A percentile compares a stretch with the other conserved stretches of the same genome.
Evolutionary conservation across 345 rosid genomes (phyloP).

Genomic region (Rubroshorea leprosula): DNA sequence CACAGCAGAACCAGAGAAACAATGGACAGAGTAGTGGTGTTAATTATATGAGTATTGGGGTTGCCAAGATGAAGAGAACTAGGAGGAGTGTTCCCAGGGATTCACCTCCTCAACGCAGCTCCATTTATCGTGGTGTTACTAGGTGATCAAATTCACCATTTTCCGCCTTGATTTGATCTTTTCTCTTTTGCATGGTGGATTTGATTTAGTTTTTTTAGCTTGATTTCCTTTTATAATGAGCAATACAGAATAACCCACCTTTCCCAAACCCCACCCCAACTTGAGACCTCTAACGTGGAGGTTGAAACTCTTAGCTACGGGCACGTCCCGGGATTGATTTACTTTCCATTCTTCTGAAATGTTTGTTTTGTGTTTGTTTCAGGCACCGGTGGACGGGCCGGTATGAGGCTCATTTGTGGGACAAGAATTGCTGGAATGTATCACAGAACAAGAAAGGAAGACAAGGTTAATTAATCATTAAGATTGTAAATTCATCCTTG

Average conservation of each 20-base stretch:
- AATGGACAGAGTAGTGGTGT: neutral
- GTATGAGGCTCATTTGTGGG: slow-evolving; percentile 85
- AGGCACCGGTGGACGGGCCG: slow-evolving; percentile 90
- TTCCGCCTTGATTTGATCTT: too few relatives aligned
- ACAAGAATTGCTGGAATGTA: slow-evolving; percentile 82
- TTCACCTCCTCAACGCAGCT: slow-evolving; percentile 89
- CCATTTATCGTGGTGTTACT: slow-evolving; percentile 80
- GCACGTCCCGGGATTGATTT: too few relatives aligned
- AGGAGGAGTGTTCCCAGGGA: slow-evolving; percentile 77
- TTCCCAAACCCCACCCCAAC: too few relatives aligned
- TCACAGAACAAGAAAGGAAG: slow-evolving; percentile 78
- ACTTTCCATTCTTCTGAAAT: neutral
- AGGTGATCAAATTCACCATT: slow-evolving; percentile 37
- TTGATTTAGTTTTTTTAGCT: neutral
- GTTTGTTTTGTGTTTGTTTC: neutral
- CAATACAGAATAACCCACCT: too few relatives aligned
- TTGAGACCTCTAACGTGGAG: too few relatives aligned
- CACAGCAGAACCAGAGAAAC: slow-evolving; percentile 30
- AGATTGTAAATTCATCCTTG: neutral
- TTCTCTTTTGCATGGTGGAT: too few relatives aligned
- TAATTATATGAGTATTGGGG: slow-evolving; percentile 23
- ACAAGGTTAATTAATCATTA: slow-evolving; percentile 40
- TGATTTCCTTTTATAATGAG: neutral
- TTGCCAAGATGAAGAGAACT: slow-evolving; percentile 54
- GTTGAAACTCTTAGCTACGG: too few relatives aligned